Conservation (phyloP, 345 rosid species). For the Xanthoceras sorbifolium region DNA sequence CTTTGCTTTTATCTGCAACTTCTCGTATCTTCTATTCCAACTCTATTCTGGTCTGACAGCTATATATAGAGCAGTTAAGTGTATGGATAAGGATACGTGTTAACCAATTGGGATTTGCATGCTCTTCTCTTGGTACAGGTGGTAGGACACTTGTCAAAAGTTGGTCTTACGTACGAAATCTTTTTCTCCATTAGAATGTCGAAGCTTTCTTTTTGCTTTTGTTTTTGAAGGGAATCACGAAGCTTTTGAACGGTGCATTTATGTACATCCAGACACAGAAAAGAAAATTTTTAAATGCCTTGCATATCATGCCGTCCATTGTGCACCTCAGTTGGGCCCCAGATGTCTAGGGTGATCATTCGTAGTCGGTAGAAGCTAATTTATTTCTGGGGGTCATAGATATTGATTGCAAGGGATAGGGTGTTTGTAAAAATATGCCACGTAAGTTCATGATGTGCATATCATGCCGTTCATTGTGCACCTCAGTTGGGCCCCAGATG, state of each 20-base stretch:
- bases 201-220: too few species aligned
- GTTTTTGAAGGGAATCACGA: too few species aligned
- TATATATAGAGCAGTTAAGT: constrained; percentile 16
- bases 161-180: neutral
- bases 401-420: neutral
- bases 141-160: constrained; percentile 46
- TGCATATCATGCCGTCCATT: neutral
- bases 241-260: neutral
- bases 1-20: constrained; percentile 7
- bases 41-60: neutral
- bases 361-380: neutral
- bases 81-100: constrained; percentile 29
- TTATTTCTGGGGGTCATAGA: neutral
- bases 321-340: neutral
- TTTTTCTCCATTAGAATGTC: neutral
- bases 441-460: too few species aligned
- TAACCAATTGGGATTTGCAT: constrained; percentile 12
- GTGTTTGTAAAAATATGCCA: neutral
- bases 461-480: neutral
- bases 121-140: constrained; percentile 40
- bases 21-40: neutral
- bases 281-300: too few species aligned
- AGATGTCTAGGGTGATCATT: neutral
- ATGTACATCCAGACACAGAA: neutral
- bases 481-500: neutral